These are phyloP conservation scores for Thalassiosira gravida DNA, from an alignment of 352 stramenopile genomes.

Conservation along the genomic window DNA sequence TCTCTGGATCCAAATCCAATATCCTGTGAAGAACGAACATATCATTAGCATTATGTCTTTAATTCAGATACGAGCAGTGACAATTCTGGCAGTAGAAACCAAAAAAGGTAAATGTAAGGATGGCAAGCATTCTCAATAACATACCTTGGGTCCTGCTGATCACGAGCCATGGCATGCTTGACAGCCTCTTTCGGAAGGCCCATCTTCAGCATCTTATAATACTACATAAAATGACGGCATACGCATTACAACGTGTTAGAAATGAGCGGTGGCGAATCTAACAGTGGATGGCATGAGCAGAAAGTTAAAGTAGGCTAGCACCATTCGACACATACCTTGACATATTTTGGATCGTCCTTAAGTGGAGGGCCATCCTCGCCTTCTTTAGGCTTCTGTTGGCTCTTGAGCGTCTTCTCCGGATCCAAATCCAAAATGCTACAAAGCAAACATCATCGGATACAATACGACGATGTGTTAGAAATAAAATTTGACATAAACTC, in stretches of 20 bases:
- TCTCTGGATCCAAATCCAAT: constrained; percentile 80
- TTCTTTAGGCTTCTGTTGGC: constrained; percentile 90
- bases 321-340: constrained; percentile 18
- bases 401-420: constrained; percentile 62
- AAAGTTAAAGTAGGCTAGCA: not conserved
- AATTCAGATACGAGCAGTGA: no score
- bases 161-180: constrained; percentile 91
- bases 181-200: constrained; percentile 85
- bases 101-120: not conserved
- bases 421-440: constrained; percentile 80
- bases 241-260: not conserved
- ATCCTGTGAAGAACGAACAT: no score
- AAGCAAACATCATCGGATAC: no score
- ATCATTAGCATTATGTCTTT: no score
- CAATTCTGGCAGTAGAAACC: not conserved
- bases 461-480: no score
- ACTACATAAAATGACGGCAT: constrained; percentile 53
- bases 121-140: not conserved
- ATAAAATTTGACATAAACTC: no score
- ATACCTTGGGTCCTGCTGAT: constrained; percentile 75
- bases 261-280: not conserved
- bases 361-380: constrained; percentile 37
- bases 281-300: not conserved
- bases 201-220: constrained; percentile 89
- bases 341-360: constrained; percentile 79